Percentiles rank a stretch among this genome's conserved stretches.
phyloP scores from a whole-genome alignment of 2,329 filamentous ascomycete species.

The Hypomyces perniciosus region DNA sequence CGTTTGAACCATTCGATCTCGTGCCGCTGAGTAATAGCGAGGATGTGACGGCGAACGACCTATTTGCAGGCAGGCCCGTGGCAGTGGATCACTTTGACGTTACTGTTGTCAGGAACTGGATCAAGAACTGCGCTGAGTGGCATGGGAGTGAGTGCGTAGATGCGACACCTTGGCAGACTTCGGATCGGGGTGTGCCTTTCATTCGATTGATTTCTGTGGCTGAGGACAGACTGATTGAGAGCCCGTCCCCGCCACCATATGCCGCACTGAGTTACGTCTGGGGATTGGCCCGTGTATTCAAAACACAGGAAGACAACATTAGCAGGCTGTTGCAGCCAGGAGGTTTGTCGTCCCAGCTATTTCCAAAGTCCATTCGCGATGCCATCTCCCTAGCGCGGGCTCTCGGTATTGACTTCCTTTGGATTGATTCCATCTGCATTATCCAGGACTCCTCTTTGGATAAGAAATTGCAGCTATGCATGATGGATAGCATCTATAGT shows the following conservation, averaged over 20 bases:
- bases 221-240: slow-evolving; percentile 5
- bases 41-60: background rate
- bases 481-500: slow-evolving; percentile 11
- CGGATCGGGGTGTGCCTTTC: slow-evolving; percentile 1
- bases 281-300: slow-evolving; percentile 3
- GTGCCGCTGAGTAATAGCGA: background rate
- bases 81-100: background rate
- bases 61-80: background rate
- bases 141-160: slow-evolving; percentile 6
- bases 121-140: slow-evolving; percentile 3
- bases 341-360: background rate
- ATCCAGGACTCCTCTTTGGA: slow-evolving; percentile 8
- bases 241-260: slow-evolving; percentile 1
- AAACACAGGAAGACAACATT: slow-evolving; percentile 4
- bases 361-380: slow-evolving; percentile 10
- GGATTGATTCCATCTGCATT: slow-evolving; percentile 14
- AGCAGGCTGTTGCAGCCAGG: background rate
- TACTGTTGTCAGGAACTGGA: background rate
- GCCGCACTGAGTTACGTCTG: slow-evolving; percentile 11
- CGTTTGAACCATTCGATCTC: slow-evolving; percentile 8
- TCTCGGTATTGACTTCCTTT: slow-evolving; percentile 11
- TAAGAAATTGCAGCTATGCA: slow-evolving; percentile 8
- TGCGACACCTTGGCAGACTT: slow-evolving; percentile 3
- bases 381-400: slow-evolving; percentile 7
- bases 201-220: slow-evolving; percentile 8